Conservation (phyloP, 441 rosid genomes). For the Gossypium gossypioides region DNA sequence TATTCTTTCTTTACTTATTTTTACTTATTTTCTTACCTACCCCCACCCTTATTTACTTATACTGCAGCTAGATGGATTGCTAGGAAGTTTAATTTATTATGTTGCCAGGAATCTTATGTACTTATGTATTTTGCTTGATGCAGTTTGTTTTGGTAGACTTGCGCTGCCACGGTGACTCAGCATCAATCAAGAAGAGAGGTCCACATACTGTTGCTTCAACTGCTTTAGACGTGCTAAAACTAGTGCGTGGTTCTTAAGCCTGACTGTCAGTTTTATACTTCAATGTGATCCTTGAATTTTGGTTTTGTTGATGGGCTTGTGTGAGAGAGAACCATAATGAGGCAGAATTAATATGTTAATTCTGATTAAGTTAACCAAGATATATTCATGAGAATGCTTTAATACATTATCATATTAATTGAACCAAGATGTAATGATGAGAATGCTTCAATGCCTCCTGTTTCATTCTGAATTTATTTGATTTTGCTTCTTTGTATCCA, state of each 20-base stretch:
- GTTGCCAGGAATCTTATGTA: not conserved
- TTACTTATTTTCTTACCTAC: not conserved
- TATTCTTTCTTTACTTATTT: not conserved
- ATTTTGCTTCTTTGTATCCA: not conserved
- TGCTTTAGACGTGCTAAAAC: slow-evolving; percentile 79
- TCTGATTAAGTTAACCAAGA: not conserved
- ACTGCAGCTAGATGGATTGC: not conserved
- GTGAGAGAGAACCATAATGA: not conserved
- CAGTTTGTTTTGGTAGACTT: slow-evolving; percentile 89
- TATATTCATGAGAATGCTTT: not conserved
- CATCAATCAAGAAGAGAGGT: slow-evolving; percentile 55
- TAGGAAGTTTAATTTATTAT: not conserved
- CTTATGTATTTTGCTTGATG: slow-evolving; percentile 1
- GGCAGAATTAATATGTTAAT: not conserved
- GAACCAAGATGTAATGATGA: not conserved
- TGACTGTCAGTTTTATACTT: slow-evolving; percentile 8
- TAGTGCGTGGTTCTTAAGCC: slow-evolving; percentile 35
- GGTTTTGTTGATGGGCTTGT: not conserved
- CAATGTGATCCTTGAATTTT: not conserved
- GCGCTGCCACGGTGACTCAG: slow-evolving; percentile 93
- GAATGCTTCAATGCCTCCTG: not conserved
- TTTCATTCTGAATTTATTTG: not conserved
- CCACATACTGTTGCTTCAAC: slow-evolving; percentile 79
- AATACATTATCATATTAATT: not conserved
- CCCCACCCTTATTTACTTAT: not conserved